These are phyloP conservation scores for Auricularia cornea DNA, from an alignment of 768 basidiomycete species.

Conservation along the genomic window DNA sequence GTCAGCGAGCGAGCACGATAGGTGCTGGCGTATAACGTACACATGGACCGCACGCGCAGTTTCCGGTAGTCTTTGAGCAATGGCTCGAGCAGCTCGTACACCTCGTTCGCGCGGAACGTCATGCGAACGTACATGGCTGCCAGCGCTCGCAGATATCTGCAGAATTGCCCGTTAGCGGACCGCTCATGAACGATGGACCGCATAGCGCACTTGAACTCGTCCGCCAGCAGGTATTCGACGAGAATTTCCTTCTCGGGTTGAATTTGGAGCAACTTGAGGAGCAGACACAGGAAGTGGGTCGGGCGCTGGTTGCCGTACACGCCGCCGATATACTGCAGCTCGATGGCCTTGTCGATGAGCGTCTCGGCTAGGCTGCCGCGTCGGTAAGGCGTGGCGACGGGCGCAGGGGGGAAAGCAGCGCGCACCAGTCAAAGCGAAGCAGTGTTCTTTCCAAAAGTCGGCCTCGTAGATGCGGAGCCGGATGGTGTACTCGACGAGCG, in stretches of 20 bases:
- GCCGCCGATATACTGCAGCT: conserved; percentile 75
- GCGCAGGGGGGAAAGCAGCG: conserved; percentile 4
- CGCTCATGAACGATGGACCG: neutral
- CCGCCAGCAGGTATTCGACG: conserved; percentile 88
- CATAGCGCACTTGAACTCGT: conserved; percentile 93
- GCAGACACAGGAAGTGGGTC: conserved; percentile 86
- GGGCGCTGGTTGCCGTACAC: conserved; percentile 94
- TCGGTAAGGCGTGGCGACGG: conserved; percentile 6
- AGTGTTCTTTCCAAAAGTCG: conserved; percentile 95
- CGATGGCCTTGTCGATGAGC: conserved; percentile 88
- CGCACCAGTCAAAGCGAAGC: conserved; percentile 89
- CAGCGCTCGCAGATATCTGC: conserved; percentile 86
- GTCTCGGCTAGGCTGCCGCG: conserved; percentile 56
- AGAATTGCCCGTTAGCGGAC: conserved; percentile 3
- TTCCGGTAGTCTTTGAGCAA: conserved; percentile 91
- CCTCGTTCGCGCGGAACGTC: conserved; percentile 84
- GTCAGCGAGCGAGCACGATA: neutral
- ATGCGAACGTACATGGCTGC: conserved; percentile 92
- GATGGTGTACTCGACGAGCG: conserved; percentile 92
- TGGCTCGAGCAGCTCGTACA: conserved; percentile 90
- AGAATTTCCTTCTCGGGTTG: conserved; percentile 98
- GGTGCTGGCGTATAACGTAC: conserved; percentile 34
- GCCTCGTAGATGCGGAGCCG: conserved; percentile 95
- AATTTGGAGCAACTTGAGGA: conserved; percentile 90
- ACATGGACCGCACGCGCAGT: conserved; percentile 67